These are phyloP conservation scores for Lecanicillium sp. DNA, from an alignment of 2,329 filamentous ascomycete genomes.

Conservation along the genomic window DNA sequence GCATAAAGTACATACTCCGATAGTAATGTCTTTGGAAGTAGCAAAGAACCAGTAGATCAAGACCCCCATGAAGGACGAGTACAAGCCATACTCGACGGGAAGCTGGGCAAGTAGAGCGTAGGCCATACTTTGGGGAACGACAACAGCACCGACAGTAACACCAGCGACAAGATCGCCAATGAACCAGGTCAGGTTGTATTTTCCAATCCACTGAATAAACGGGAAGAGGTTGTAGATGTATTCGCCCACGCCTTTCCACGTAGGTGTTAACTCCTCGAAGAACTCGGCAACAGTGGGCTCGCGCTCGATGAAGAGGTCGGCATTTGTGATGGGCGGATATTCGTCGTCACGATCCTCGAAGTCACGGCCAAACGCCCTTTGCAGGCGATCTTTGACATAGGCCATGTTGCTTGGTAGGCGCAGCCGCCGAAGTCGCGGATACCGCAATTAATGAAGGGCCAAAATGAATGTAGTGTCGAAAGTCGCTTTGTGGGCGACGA, in stretches of 20 bases:
- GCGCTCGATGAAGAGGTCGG: conserved; percentile 30
- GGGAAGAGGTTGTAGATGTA: conserved; percentile 39
- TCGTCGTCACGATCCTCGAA: conserved; percentile 22
- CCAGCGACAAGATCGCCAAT: conserved; percentile 39
- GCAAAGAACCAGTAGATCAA: conserved; percentile 96
- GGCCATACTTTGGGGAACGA: conserved; percentile 48
- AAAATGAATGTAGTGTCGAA: no score
- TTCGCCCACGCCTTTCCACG: conserved; percentile 17
- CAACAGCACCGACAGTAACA: conserved; percentile 42
- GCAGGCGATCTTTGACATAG: conserved; percentile 17
- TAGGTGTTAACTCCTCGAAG: conserved; percentile 28
- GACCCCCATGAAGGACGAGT: conserved; percentile 90
- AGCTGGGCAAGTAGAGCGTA: conserved; percentile 42
- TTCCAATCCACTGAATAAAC: conserved; percentile 41
- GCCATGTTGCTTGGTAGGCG: no score
- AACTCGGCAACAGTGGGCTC: conserved; percentile 35
- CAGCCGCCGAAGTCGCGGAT: no score
- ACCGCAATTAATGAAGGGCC: no score
- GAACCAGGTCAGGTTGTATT: conserved; percentile 41
- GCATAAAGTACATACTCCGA: conserved; percentile 53
- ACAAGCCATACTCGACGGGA: conserved; percentile 40
- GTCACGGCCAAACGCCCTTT: conserved; percentile 13
- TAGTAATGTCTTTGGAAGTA: conserved; percentile 87
- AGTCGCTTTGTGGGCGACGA: no score
- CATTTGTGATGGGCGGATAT: conserved; percentile 26